Percentiles rank a stretch among this genome's conserved stretches.
These are phyloP conservation scores for Stellera chamaejasme DNA, from an alignment of 345 rosid genomes.

Conservation along the genomic window DNA sequence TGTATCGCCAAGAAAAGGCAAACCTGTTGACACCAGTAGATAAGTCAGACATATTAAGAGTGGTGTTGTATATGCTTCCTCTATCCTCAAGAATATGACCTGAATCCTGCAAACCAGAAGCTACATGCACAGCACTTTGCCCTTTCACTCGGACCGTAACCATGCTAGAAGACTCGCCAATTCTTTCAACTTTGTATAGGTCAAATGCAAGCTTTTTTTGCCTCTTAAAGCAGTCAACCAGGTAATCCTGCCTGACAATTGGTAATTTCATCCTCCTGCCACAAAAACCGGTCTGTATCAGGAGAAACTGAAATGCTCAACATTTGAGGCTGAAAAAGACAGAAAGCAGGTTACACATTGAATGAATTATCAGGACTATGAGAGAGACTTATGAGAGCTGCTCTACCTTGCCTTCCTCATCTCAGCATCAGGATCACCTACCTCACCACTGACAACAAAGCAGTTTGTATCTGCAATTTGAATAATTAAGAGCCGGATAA, in stretches of 20 bases:
- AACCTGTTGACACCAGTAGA: conserved; percentile 91
- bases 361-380: too few species aligned
- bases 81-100: conserved; percentile 95
- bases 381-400: background rate
- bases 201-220: conserved; percentile 78
- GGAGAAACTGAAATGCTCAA: conserved; percentile 6
- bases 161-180: conserved; percentile 49
- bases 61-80: conserved; percentile 80
- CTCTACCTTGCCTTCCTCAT: conserved; percentile 77
- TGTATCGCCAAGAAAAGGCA: background rate
- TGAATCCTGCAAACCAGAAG: conserved; percentile 83
- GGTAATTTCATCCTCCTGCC: conserved; percentile 88
- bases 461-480: conserved; percentile 68
- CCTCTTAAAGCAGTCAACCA: conserved; percentile 67
- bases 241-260: conserved; percentile 74
- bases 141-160: conserved; percentile 96
- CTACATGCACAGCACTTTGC: conserved; percentile 87
- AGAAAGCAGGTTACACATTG: too few species aligned
- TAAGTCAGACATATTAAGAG: conserved; percentile 88
- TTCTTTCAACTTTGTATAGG: conserved; percentile 61
- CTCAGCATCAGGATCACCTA: conserved; percentile 49
- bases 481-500: conserved; percentile 11
- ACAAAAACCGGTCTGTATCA: conserved; percentile 15
- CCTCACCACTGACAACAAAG: conserved; percentile 60
- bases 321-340: conserved; percentile 9